Conservation (phyloP, 331 rosid species). For the Acacia concinna region DNA sequence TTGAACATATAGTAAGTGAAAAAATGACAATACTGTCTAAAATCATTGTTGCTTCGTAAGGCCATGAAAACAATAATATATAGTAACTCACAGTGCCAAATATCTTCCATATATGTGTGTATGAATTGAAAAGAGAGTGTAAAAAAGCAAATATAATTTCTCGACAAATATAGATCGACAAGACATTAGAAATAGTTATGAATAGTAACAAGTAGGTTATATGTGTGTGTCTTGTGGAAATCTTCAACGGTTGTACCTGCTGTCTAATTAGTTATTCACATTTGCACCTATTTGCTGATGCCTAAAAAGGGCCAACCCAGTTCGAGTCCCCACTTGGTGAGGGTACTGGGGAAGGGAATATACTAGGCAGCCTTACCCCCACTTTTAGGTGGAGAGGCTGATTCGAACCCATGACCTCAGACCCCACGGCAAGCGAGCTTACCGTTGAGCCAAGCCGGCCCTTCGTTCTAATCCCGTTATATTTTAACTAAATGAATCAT, state of each 20-base stretch:
- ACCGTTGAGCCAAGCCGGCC: too few relatives aligned
- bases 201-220: background rate
- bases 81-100: background rate
- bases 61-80: background rate
- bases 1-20: background rate
- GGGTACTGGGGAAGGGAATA: too few relatives aligned
- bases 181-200: background rate
- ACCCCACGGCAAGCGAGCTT: too few relatives aligned
- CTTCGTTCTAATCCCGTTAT: background rate
- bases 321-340: too few relatives aligned
- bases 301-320: too few relatives aligned
- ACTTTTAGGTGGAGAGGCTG: too few relatives aligned
- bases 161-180: background rate
- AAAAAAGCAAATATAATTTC: background rate
- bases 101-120: background rate
- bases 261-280: background rate
- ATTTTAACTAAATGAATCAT: background rate
- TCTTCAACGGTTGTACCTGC: background rate
- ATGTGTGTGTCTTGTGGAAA: background rate
- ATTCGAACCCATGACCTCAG: too few relatives aligned
- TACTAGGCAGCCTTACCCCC: too few relatives aligned
- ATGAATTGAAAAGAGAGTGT: background rate
- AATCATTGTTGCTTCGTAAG: background rate
- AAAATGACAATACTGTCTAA: background rate
- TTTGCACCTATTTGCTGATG: background rate